Percentiles rank a stretch among this genome's conserved stretches.
Conservation (phyloP, 192 early-diverging fungal species). For the Coemansia sp. region DNA sequence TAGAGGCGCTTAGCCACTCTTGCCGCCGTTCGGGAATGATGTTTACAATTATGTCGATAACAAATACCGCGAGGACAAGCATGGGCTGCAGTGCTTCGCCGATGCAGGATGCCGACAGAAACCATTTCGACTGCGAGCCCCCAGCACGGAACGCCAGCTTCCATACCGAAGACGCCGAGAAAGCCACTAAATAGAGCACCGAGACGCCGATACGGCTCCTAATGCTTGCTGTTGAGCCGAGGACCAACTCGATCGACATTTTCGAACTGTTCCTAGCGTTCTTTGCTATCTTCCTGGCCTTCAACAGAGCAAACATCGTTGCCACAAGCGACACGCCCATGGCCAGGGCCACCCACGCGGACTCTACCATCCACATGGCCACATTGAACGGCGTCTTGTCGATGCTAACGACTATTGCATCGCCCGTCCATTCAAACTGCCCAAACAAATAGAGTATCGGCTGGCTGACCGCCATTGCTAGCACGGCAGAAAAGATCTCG, state of each 20-base stretch:
- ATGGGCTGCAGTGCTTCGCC: slow-evolving; percentile 23
- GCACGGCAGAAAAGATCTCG: slow-evolving; percentile 17
- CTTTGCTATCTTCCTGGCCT: slow-evolving; percentile 23
- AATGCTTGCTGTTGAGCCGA: slow-evolving; percentile 26
- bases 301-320: slow-evolving; percentile 16
- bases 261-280: slow-evolving; percentile 1
- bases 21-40: slow-evolving; percentile 2
- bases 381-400: slow-evolving; percentile 13
- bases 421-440: slow-evolving; percentile 19
- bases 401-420: neutral
- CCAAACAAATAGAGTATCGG: slow-evolving; percentile 31
- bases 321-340: slow-evolving; percentile 4
- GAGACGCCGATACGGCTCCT: slow-evolving; percentile 16
- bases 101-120: slow-evolving; percentile 11
- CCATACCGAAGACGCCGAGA: slow-evolving; percentile 6
- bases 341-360: slow-evolving; percentile 18
- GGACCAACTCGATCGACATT: slow-evolving; percentile 13
- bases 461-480: slow-evolving; percentile 26
- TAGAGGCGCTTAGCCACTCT: slow-evolving; percentile 15
- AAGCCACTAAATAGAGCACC: slow-evolving; percentile 15
- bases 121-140: slow-evolving; percentile 21
- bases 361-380: slow-evolving; percentile 29
- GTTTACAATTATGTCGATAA: slow-evolving; percentile 14
- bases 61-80: slow-evolving; percentile 17
- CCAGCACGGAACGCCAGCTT: slow-evolving; percentile 24